These are phyloP conservation scores for Gymnopus androsaceus DNA, from an alignment of 1,284 basidiomycete genomes.

Conservation along the genomic window DNA sequence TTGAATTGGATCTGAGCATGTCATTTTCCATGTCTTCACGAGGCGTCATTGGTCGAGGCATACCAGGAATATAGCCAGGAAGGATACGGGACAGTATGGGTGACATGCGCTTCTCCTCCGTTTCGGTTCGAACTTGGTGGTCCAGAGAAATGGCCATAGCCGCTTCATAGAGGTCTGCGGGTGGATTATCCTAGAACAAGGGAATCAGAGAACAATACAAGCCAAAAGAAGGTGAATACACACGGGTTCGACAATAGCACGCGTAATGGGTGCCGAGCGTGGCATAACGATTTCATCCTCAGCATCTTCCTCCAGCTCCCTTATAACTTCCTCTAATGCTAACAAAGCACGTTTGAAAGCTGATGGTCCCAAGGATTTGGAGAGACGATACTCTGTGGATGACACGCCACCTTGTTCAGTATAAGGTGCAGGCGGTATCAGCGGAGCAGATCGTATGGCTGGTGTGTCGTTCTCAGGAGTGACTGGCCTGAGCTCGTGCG, in stretches of 20 bases:
- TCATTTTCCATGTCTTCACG: conserved; percentile 65
- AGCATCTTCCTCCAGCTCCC: conserved; percentile 67
- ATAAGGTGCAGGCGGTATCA: conserved; percentile 33
- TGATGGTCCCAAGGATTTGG: conserved; percentile 52
- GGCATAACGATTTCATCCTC: conserved; percentile 76
- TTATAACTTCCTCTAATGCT: conserved; percentile 72
- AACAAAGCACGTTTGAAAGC: conserved; percentile 65
- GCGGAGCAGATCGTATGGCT: conserved; percentile 41
- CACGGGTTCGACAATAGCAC: conserved; percentile 36
- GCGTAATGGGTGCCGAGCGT: conserved; percentile 53
- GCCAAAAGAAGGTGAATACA: conserved; percentile 19
- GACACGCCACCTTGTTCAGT: conserved; percentile 34
- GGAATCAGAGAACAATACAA: not conserved
- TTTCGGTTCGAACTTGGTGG: conserved; percentile 45
- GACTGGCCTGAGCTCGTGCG: conserved; percentile 42
- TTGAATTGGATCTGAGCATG: conserved; percentile 72
- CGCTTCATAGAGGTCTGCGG: conserved; percentile 45
- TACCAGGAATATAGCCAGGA: conserved; percentile 84
- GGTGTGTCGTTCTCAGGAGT: conserved; percentile 57
- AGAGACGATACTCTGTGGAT: conserved; percentile 45
- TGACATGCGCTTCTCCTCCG: conserved; percentile 51
- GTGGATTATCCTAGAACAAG: conserved; percentile 21
- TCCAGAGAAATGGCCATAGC: conserved; percentile 73
- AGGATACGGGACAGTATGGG: conserved; percentile 65
- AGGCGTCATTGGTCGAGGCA: conserved; percentile 85